phyloP scores from a whole-genome alignment of 345 rosid genomes.

The Gossypium ekmanianum region DNA sequence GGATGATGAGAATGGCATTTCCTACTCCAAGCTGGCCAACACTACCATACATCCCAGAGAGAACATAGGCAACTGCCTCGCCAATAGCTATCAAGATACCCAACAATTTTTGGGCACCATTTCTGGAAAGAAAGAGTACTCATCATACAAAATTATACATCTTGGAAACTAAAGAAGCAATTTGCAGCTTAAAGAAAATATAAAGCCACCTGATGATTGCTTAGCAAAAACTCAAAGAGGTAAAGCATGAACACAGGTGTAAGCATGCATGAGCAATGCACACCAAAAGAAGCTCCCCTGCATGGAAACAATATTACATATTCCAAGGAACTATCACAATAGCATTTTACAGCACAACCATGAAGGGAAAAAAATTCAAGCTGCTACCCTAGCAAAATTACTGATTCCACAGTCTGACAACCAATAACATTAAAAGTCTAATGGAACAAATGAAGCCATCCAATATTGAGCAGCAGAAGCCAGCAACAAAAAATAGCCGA shows the following conservation, averaged over 20 bases:
- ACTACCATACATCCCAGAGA: conserved; percentile 66
- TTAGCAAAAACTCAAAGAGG: not conserved
- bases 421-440: not conserved
- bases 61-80: conserved; percentile 56
- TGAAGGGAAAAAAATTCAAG: not conserved
- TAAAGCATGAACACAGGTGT: not conserved
- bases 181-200: not conserved
- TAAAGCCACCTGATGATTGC: not conserved
- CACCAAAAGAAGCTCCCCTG: not conserved
- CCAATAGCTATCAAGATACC: conserved; percentile 70
- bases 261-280: not conserved
- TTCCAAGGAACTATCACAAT: not conserved
- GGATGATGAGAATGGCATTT: conserved; percentile 43
- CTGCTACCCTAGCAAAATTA: conserved; percentile 2
- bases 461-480: not conserved
- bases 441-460: not conserved
- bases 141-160: conserved; percentile 1
- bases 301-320: not conserved
- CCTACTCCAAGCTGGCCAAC: conserved; percentile 62
- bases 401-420: not conserved
- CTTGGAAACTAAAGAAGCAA: not conserved
- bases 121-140: conserved; percentile 29
- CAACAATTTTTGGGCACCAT: conserved; percentile 65
- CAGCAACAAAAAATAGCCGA: not conserved
- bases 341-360: not conserved